Conservation (phyloP, 805 yeast species). For the Candida jianshihensis region DNA sequence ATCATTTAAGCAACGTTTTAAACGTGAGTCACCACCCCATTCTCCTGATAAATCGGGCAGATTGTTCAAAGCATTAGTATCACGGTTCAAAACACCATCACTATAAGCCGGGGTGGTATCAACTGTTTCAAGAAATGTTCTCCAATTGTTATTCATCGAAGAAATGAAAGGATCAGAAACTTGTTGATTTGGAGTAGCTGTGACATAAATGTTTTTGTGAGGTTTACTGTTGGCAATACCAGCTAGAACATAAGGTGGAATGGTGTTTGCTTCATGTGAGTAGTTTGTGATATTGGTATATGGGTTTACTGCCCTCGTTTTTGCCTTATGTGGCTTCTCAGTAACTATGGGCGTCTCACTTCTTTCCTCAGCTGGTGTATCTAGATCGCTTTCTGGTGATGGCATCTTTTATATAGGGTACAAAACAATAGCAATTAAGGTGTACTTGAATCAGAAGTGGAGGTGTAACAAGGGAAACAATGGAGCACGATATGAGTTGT, state of each 20-base stretch:
- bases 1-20: slow-evolving; percentile 43
- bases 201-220: slow-evolving; percentile 15
- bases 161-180: slow-evolving; percentile 28
- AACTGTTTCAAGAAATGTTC: slow-evolving; percentile 39
- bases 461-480: too few species aligned
- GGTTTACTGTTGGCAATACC: slow-evolving; percentile 29
- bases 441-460: too few species aligned
- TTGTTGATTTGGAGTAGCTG: slow-evolving; percentile 15
- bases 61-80: slow-evolving; percentile 18
- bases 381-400: neutral
- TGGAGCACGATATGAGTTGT: too few species aligned
- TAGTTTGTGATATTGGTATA: slow-evolving; percentile 24
- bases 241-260: slow-evolving; percentile 64
- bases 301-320: slow-evolving; percentile 5
- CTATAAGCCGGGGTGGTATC: slow-evolving; percentile 34
- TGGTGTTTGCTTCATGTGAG: slow-evolving; percentile 33
- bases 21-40: slow-evolving; percentile 70
- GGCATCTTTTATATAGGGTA: too few species aligned
- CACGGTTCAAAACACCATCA: slow-evolving; percentile 17
- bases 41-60: slow-evolving; percentile 39
- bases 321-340: neutral
- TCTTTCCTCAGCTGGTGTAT: neutral
- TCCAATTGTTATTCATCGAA: slow-evolving; percentile 42
- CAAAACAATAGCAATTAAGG: too few species aligned
- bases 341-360: too few species aligned